Evolutionary conservation across 345 rosid species (phyloP).

Genomic region (Gossypium longicalyx): DNA sequence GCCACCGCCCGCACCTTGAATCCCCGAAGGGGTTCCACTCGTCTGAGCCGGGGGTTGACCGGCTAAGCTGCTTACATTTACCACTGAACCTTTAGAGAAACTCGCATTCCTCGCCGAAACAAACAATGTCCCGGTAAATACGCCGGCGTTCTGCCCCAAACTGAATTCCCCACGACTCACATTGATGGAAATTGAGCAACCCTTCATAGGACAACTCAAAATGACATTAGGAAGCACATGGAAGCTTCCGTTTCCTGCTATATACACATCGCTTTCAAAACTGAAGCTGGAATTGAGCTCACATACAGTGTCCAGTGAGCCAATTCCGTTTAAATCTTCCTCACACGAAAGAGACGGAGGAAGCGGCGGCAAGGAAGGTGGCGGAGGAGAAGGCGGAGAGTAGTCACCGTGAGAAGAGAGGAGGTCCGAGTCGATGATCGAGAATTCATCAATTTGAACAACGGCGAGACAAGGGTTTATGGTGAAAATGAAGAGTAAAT

Average conservation of each 20-base stretch:
- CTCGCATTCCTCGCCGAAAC: slow-evolving; percentile 42
- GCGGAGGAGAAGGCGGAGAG: slow-evolving; percentile 59
- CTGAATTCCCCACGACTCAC: slow-evolving; percentile 37
- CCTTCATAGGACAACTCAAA: slow-evolving; percentile 36
- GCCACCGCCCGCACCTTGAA: slow-evolving; percentile 64
- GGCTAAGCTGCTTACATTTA: slow-evolving; percentile 49
- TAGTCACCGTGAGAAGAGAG: slow-evolving; percentile 47
- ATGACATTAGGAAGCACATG: slow-evolving; percentile 36
- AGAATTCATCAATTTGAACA: slow-evolving; percentile 30
- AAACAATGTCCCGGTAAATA: slow-evolving; percentile 38
- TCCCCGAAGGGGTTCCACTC: slow-evolving; percentile 54
- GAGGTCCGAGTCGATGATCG: slow-evolving; percentile 23
- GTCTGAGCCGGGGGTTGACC: slow-evolving; percentile 63
- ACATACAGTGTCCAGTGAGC: slow-evolving; percentile 51
- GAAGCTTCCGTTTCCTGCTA: slow-evolving; percentile 51
- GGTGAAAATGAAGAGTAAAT: not conserved
- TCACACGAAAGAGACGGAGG: slow-evolving; percentile 51
- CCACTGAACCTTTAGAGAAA: slow-evolving; percentile 34
- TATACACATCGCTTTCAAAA: slow-evolving; percentile 41
- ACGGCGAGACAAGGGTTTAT: slow-evolving; percentile 14
- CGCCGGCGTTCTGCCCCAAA: slow-evolving; percentile 29
- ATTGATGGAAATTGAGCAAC: slow-evolving; percentile 50
- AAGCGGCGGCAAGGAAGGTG: slow-evolving; percentile 45
- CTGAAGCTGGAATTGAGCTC: slow-evolving; percentile 39
- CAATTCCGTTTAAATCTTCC: slow-evolving; percentile 48